Evolutionary conservation across 768 basidiomycete genomes (phyloP).

Genomic region (Mycena maculata): DNA sequence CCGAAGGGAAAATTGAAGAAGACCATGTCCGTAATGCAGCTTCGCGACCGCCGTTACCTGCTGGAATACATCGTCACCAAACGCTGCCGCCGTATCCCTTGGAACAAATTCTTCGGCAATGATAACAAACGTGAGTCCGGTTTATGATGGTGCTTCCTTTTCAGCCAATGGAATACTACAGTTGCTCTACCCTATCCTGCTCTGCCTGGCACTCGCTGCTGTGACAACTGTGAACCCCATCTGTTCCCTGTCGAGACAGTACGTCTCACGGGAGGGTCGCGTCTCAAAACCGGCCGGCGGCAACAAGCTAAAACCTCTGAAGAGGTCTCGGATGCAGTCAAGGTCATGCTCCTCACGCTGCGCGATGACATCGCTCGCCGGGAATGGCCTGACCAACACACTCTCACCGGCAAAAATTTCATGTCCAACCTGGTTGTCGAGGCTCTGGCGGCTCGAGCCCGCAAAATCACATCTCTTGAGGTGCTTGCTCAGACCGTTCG

Average conservation of each 20-base stretch:
- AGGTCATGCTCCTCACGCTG: not conserved
- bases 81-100: not conserved
- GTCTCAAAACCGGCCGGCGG: not conserved
- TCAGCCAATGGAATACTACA: too few species aligned
- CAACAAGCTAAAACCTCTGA: not conserved
- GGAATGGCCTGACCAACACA: constrained; percentile 1
- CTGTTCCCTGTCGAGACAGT: constrained; percentile 15
- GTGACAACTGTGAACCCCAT: constrained; percentile 18
- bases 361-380: not conserved
- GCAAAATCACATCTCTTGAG: constrained; percentile 12
- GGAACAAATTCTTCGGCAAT: not conserved
- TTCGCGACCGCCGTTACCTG: not conserved
- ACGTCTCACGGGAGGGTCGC: not conserved
- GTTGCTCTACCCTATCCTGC: not conserved
- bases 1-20: constrained; percentile 1
- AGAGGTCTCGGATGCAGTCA: not conserved
- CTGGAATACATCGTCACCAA: not conserved
- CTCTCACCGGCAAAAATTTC: constrained; percentile 10
- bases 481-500: constrained; percentile 5
- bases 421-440: constrained; percentile 13
- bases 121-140: not conserved
- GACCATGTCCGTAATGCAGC: not conserved
- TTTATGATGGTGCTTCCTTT: too few species aligned
- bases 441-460: not conserved
- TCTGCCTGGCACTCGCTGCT: constrained; percentile 7